These are phyloP conservation scores for Gastrolobium villosum DNA, from an alignment of 306 rosid genomes.

Conservation along the genomic window DNA sequence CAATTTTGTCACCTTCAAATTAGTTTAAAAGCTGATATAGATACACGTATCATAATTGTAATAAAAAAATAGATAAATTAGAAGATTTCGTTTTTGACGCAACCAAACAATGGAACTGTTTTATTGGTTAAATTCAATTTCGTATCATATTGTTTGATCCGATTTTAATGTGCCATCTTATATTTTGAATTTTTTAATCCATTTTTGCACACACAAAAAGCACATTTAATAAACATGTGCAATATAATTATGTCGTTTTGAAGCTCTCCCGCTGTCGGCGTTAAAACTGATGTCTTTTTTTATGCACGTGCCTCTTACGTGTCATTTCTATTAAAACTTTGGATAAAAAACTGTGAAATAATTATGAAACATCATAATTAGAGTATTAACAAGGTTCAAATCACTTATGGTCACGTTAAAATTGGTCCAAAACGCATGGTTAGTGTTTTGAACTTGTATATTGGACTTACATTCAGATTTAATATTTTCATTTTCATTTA, in stretches of 20 bases:
- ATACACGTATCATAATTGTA: no score
- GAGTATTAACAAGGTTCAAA: not conserved
- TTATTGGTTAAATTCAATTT: not conserved
- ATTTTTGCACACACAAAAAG: not conserved
- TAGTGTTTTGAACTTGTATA: no score
- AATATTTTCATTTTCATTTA: no score
- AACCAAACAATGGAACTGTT: not conserved
- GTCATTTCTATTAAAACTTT: not conserved
- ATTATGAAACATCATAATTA: not conserved
- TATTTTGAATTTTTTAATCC: not conserved
- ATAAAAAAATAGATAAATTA: no score
- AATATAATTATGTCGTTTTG: slow-evolving; percentile 20
- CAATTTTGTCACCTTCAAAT: no score
- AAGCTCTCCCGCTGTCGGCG: not conserved
- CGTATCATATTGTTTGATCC: not conserved
- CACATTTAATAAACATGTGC: slow-evolving; percentile 1
- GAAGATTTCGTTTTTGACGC: not conserved
- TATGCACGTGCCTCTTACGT: not conserved
- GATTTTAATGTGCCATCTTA: not conserved
- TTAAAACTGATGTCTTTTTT: not conserved
- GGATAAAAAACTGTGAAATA: not conserved
- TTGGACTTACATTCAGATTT: no score
- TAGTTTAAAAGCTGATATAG: no score
- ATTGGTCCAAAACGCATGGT: not conserved
- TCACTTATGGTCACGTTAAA: not conserved